Conservation (phyloP, 352 stramenopile genomes). For the Phytophthora ramorum region DNA sequence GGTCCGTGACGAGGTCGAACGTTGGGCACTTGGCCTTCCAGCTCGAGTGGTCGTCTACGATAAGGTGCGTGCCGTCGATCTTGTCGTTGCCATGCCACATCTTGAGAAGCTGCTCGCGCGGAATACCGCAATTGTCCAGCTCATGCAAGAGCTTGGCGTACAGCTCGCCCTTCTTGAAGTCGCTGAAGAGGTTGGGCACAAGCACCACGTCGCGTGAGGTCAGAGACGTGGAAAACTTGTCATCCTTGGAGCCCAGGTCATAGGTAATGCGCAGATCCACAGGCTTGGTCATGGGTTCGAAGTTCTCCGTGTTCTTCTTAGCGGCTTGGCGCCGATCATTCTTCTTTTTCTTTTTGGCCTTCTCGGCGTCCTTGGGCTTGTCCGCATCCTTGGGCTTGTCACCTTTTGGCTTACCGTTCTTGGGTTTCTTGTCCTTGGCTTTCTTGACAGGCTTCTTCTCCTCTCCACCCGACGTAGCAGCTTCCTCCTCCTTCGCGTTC, state of each 20-base stretch:
- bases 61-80: slow-evolving; percentile 94
- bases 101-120: slow-evolving; percentile 72
- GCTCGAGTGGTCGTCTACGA: slow-evolving; percentile 89
- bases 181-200: slow-evolving; percentile 75
- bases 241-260: slow-evolving; percentile 58
- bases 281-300: slow-evolving; percentile 69
- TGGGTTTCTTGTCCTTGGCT: slow-evolving; percentile 15
- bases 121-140: slow-evolving; percentile 71
- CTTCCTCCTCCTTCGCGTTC: slow-evolving; percentile 15
- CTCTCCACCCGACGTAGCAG: slow-evolving; percentile 2
- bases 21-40: slow-evolving; percentile 83
- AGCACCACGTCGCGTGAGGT: slow-evolving; percentile 72
- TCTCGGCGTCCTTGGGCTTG: slow-evolving; percentile 24
- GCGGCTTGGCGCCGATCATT: slow-evolving; percentile 37
- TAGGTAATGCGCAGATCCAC: slow-evolving; percentile 80
- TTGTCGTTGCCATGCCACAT: slow-evolving; percentile 88
- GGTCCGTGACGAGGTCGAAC: slow-evolving; percentile 83
- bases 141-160: slow-evolving; percentile 74
- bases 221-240: slow-evolving; percentile 67
- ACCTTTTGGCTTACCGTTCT: slow-evolving; percentile 6
- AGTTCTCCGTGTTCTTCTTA: slow-evolving; percentile 86
- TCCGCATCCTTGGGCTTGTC: slow-evolving; percentile 18
- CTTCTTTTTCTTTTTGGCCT: slow-evolving; percentile 53
- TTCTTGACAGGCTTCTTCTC: slow-evolving; percentile 32
- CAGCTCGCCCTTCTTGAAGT: slow-evolving; percentile 76